Evolutionary conservation across 768 basidiomycete species (phyloP).

Genomic region (Plicaturopsis crispa): DNA sequence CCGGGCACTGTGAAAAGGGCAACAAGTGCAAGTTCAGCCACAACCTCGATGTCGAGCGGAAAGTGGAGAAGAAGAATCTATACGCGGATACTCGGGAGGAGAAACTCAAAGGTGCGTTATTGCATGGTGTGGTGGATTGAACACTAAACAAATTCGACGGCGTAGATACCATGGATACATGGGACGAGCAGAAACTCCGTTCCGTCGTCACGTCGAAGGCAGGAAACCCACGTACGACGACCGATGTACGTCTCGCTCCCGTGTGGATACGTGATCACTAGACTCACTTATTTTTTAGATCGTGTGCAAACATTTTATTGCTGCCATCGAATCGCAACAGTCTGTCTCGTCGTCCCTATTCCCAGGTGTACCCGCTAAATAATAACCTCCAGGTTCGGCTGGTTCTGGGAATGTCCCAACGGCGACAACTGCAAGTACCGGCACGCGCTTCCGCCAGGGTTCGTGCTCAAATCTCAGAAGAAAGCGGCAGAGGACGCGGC

Average conservation of each 20-base stretch:
- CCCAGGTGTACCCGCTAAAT: background rate
- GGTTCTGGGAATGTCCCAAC: conserved; percentile 96
- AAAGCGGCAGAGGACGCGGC: conserved; percentile 90
- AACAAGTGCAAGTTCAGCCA: conserved; percentile 97
- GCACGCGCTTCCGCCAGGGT: conserved; percentile 93
- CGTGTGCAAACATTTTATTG: conserved; percentile 95
- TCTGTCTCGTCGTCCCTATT: too few relatives aligned
- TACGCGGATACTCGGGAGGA: conserved; percentile 87
- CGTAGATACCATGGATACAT: conserved; percentile 92
- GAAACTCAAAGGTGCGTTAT: conserved; percentile 55
- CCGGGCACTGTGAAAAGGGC: conserved; percentile 90
- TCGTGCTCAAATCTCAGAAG: conserved; percentile 89
- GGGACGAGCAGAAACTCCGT: conserved; percentile 92
- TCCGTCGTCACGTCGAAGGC: conserved; percentile 82
- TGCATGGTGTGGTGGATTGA: background rate
- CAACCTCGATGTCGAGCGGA: conserved; percentile 80
- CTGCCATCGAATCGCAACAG: conserved; percentile 91
- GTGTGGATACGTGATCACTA: conserved; percentile 2
- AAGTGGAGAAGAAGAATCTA: conserved; percentile 92
- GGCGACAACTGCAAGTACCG: conserved; percentile 88
- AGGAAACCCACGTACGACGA: conserved; percentile 87
- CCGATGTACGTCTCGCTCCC: conserved; percentile 58
- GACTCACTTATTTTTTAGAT: conserved; percentile 45
- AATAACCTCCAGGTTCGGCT: conserved; percentile 82
- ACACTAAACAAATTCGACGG: background rate